Conservation (phyloP, 2,329 filamentous ascomycete species). For the Podosphaera aphanis region DNA sequence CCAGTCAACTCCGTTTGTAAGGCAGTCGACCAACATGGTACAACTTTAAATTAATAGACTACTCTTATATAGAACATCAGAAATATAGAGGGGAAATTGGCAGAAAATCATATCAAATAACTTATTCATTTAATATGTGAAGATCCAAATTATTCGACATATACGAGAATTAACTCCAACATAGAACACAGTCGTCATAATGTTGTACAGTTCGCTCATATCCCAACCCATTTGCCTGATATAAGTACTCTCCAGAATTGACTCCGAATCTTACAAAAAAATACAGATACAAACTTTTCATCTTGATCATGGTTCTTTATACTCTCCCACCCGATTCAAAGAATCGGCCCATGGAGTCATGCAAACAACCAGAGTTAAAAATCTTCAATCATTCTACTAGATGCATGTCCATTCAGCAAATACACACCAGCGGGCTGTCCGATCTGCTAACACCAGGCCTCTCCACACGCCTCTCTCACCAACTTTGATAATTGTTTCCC, state of each 20-base stretch:
- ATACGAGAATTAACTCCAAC: background rate
- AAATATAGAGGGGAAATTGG: background rate
- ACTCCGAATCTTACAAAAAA: background rate
- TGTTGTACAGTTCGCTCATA: background rate
- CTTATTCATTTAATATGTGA: background rate
- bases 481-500: constrained; percentile 84
- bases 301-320: background rate
- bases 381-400: background rate
- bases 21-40: too few relatives aligned
- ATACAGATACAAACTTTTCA: background rate
- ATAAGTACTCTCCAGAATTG: background rate
- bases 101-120: background rate
- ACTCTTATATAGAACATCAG: too few relatives aligned
- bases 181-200: background rate
- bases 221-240: background rate
- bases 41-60: too few relatives aligned
- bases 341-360: background rate
- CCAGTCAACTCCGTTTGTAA: too few relatives aligned
- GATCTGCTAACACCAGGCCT: constrained; percentile 59
- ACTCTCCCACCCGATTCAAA: background rate
- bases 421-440: constrained; percentile 74
- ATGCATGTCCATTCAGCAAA: constrained; percentile 52
- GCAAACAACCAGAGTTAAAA: background rate
- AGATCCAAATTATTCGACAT: background rate
- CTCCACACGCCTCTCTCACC: constrained; percentile 63